A percentile compares a stretch with the other conserved stretches of the same genome.
Conservation (phyloP, 1,284 basidiomycete species). For the Papiliotrema nemorosa region DNA sequence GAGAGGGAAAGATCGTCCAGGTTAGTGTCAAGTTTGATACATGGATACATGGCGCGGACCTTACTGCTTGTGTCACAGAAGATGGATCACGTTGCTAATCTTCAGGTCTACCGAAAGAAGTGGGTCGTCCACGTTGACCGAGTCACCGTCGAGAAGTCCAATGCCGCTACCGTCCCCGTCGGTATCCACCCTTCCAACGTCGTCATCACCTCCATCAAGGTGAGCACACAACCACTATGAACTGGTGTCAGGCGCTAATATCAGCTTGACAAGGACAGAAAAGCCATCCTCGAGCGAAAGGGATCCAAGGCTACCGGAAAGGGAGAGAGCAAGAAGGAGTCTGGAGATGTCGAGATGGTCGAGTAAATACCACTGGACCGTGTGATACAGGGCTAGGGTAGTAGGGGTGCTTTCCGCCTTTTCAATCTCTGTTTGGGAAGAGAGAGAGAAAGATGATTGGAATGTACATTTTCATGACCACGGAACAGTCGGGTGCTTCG, state of each 20-base stretch:
- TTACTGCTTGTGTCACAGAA: too few species aligned
- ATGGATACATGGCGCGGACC: too few species aligned
- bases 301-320: constrained; percentile 43
- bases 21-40: constrained; percentile 39
- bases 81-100: too few species aligned
- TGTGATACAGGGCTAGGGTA: too few species aligned
- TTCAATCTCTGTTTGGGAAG: too few species aligned
- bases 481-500: too few species aligned
- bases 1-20: constrained; percentile 95
- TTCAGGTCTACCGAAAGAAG: constrained; percentile 98
- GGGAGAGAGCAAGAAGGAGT: constrained; percentile 34
- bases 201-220: constrained; percentile 84
- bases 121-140: constrained; percentile 99
- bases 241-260: background rate
- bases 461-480: too few species aligned
- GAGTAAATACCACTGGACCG: constrained; percentile 27
- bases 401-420: too few species aligned
- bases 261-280: constrained; percentile 52
- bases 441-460: too few species aligned
- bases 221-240: constrained; percentile 35
- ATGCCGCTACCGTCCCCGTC: constrained; percentile 89
- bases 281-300: constrained; percentile 53
- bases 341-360: constrained; percentile 46
- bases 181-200: constrained; percentile 98
- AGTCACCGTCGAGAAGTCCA: constrained; percentile 96